Evolutionary conservation across 257 asterid species (phyloP).

Genomic region (Gynochthodes officinalis): DNA sequence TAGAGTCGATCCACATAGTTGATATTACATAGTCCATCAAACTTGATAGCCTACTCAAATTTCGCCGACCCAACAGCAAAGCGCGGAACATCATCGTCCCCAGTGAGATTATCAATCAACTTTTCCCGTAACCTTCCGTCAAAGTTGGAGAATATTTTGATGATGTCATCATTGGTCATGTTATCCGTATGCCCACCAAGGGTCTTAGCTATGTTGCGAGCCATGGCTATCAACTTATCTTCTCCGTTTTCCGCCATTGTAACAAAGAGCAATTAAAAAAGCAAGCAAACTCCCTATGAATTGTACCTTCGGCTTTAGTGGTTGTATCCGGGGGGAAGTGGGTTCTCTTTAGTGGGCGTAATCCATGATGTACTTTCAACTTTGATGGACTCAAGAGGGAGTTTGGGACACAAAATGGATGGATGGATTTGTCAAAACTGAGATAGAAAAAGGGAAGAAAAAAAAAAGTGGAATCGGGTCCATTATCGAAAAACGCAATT

Average conservation of each 20-base stretch:
- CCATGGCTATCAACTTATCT: slow-evolving; percentile 88
- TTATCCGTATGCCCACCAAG: slow-evolving; percentile 89
- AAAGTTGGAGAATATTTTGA: slow-evolving; percentile 86
- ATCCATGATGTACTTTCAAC: too few species aligned
- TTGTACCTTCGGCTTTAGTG: too few species aligned
- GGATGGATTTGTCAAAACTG: too few species aligned
- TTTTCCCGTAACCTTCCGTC: slow-evolving; percentile 83
- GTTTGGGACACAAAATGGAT: too few species aligned
- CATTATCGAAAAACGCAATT: too few species aligned
- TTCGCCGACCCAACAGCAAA: slow-evolving; percentile 11
- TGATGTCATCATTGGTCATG: slow-evolving; percentile 90
- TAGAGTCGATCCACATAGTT: slow-evolving; percentile 65
- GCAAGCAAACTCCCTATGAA: too few species aligned
- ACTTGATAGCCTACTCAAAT: slow-evolving; percentile 56
- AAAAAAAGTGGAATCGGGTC: too few species aligned
- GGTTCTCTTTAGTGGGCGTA: too few species aligned
- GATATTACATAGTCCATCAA: slow-evolving; percentile 53
- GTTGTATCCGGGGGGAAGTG: too few species aligned
- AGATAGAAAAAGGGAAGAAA: too few species aligned
- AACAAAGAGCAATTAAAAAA: not conserved
- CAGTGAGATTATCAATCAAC: slow-evolving; percentile 59
- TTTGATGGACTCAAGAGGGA: too few species aligned
- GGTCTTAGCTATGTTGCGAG: slow-evolving; percentile 94
- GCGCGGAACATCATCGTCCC: slow-evolving; percentile 37
- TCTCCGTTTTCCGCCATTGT: slow-evolving; percentile 93